Base-by-base conservation (phyloP, 2,329 filamentous ascomycete species). In the Aspergillus melleus region DNA sequence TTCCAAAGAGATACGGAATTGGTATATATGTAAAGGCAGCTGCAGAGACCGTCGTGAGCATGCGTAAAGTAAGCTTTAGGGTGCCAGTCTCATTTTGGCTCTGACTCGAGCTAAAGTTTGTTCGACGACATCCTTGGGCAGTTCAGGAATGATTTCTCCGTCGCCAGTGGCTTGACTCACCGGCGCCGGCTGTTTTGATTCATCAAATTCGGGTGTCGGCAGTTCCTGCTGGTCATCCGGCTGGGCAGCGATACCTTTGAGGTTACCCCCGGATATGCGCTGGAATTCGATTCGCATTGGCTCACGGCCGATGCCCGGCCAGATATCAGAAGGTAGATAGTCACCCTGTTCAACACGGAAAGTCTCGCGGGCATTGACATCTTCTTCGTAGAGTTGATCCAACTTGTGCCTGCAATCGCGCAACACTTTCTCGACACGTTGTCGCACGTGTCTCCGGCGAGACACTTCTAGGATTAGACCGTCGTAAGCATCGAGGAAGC, bases 331-430 rank as follows among this genome's bases (percentile, higher is more conserved):
- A 0, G 95, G 95, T 11, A 99, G 77, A 72, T 88, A 96, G 64
- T 96, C 91, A 8, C 92, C 93, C 12, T 95, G 88, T 49, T 96
- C 90, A 29, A 88, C 82, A 36, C 90, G 85, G 74, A 99, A 98
- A 0, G 84, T 80, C 64, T 96, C 90, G 42, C 95, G 83, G 63
- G 92, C 87, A 46, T 81, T 81, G 58, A 85, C 80, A 73, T 99
- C 95, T 12, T 86, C 81, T 12, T 90, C 85, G 62, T 90, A 86
- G 10, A 98, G 80, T 70, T 86, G 87, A 60, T 93, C 88, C 9
- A 97, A 83, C 66, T 88, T 89, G 60, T 89, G 86, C 72, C 88
- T 87, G 1, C 94, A 91, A 68, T 93, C 92, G 61, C 85, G 86
- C 70, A 92, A 89, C 26, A 96, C 86, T 49, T 82, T 83, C 65